Conservation (phyloP, 257 asterid genomes). For the Solanum ossicruentum region DNA sequence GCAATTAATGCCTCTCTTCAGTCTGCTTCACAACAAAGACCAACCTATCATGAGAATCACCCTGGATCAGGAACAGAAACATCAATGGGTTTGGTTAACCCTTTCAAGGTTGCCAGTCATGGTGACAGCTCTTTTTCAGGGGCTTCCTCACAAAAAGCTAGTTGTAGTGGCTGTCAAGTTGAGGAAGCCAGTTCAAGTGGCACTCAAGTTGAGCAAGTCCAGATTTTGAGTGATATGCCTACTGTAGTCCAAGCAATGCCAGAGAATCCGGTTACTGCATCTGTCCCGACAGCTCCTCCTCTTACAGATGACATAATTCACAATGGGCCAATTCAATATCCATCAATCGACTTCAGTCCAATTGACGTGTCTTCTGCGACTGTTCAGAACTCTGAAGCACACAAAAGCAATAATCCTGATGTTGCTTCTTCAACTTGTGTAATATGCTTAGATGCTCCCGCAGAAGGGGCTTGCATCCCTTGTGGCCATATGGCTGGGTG, state of each 20-base stretch:
- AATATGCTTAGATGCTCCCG: slow-evolving; percentile 68
- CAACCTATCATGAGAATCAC: slow-evolving; percentile 10
- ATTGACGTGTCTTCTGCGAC: slow-evolving; percentile 24
- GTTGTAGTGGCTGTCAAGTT: slow-evolving; percentile 14
- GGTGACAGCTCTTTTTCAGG: slow-evolving; percentile 7
- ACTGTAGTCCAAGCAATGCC: slow-evolving; percentile 6
- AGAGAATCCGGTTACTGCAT: slow-evolving; percentile 15
- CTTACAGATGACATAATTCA: slow-evolving; percentile 8
- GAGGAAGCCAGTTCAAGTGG: slow-evolving; percentile 18
- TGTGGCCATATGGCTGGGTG: slow-evolving; percentile 98
- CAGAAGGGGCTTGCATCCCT: slow-evolving; percentile 87
- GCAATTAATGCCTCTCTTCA: slow-evolving; percentile 72
- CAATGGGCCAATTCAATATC: slow-evolving; percentile 63
- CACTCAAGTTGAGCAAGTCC: slow-evolving; percentile 12
- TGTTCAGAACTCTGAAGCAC: not conserved
- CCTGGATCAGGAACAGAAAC: slow-evolving; percentile 21
- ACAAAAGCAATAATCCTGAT: slow-evolving; percentile 16
- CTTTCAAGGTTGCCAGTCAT: slow-evolving; percentile 7
- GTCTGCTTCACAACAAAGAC: slow-evolving; percentile 20
- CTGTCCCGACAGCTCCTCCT: slow-evolving; percentile 63
- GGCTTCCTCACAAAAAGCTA: slow-evolving; percentile 18
- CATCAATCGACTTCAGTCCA: slow-evolving; percentile 44
- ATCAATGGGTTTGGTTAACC: slow-evolving; percentile 21
- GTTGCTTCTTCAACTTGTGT: slow-evolving; percentile 44
- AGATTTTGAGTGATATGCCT: slow-evolving; percentile 3